A percentile compares a stretch with the other conserved stretches of the same genome.
Evolutionary conservation across 2,329 filamentous ascomycete species (phyloP).

Genomic region (Juglanconis oblonga): DNA sequence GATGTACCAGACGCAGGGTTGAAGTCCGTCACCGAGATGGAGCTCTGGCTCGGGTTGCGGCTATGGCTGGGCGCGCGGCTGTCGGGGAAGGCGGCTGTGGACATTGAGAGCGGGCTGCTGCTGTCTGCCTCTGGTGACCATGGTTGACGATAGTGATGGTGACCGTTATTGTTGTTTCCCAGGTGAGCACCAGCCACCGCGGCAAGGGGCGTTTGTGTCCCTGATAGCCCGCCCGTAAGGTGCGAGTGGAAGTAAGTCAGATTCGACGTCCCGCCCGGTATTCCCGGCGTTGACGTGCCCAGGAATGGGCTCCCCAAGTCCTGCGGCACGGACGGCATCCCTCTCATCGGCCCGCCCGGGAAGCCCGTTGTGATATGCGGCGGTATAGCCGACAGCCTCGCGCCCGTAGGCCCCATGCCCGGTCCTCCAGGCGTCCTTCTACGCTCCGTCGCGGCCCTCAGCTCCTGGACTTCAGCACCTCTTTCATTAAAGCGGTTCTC

Average conservation of each 20-base stretch:
- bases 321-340: slow-evolving; percentile 23
- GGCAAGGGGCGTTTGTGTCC: slow-evolving; percentile 75
- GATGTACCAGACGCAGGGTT: slow-evolving; percentile 19
- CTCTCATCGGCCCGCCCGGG: neutral
- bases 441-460: slow-evolving; percentile 25
- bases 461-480: slow-evolving; percentile 30
- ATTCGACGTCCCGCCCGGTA: slow-evolving; percentile 71
- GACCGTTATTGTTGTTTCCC: slow-evolving; percentile 32
- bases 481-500: slow-evolving; percentile 23
- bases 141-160: slow-evolving; percentile 34
- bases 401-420: slow-evolving; percentile 1
- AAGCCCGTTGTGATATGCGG: slow-evolving; percentile 37
- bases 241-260: slow-evolving; percentile 82
- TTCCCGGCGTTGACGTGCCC: slow-evolving; percentile 58
- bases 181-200: slow-evolving; percentile 72
- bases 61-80: slow-evolving; percentile 33
- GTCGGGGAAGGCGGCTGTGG: slow-evolving; percentile 17
- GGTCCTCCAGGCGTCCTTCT: slow-evolving; percentile 18
- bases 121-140: slow-evolving; percentile 34
- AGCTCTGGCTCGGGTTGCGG: slow-evolving; percentile 45
- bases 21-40: slow-evolving; percentile 44
- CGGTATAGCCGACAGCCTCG: slow-evolving; percentile 26
- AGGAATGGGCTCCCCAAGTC: slow-evolving; percentile 56
- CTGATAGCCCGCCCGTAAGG: slow-evolving; percentile 66
- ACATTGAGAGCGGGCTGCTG: slow-evolving; percentile 19